Conservation (phyloP, 176 grass and related monocot species). For the Lolium multiflorum region DNA sequence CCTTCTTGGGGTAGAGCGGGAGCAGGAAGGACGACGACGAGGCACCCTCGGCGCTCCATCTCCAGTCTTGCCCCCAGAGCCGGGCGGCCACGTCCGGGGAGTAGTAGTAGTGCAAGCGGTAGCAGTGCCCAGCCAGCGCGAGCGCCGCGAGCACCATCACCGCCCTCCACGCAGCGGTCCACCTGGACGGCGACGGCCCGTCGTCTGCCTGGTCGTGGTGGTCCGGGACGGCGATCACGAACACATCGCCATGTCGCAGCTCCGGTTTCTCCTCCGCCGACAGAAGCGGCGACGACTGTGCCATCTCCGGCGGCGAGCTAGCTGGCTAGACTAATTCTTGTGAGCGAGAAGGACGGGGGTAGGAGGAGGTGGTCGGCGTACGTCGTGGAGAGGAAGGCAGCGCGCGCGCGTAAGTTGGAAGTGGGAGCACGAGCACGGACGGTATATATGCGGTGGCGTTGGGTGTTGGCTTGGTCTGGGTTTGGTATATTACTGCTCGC, state of each 20-base stretch:
- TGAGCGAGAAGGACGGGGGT: no score
- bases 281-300: not conserved
- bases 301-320: conserved; percentile 24
- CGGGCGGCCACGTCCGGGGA: conserved; percentile 38
- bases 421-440: not conserved
- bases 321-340: no score
- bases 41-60: not conserved
- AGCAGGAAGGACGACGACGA: conserved; percentile 72
- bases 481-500: conserved; percentile 33
- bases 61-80: conserved; percentile 6
- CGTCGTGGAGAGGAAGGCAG: not conserved
- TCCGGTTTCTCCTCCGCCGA: no score
- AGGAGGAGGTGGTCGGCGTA: not conserved
- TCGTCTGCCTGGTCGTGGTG: not conserved
- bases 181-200: no score
- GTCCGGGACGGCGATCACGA: conserved; percentile 53
- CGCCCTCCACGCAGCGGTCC: not conserved
- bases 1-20: conserved; percentile 63
- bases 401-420: not conserved
- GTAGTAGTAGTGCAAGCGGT: conserved; percentile 45
- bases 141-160: conserved; percentile 45
- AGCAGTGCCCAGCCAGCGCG: conserved; percentile 46
- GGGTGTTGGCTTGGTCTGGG: not conserved
- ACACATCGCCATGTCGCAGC: conserved; percentile 41
- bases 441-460: not conserved